Percentiles rank a stretch among this genome's conserved stretches.
Conservation (phyloP, 495 filamentous ascomycete species). For the Trichocladium uniseriatum region DNA sequence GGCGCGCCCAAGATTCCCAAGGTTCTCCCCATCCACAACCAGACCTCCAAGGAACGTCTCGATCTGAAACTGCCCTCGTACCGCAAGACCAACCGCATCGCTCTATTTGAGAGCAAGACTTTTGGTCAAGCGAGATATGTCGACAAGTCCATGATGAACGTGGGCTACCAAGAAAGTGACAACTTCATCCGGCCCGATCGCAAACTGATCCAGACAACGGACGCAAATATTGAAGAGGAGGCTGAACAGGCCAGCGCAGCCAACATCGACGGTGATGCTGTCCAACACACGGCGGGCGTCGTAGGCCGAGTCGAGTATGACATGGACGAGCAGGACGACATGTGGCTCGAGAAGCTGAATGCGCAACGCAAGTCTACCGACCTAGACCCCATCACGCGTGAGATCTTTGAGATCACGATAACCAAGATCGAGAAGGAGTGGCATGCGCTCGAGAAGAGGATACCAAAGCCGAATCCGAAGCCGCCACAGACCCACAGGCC, state of each 20-base stretch:
- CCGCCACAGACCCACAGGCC: slow-evolving; percentile 86
- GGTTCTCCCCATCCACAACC: slow-evolving; percentile 44
- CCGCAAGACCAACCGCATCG: slow-evolving; percentile 46
- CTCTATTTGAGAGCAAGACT: slow-evolving; percentile 47
- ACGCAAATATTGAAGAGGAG: slow-evolving; percentile 75
- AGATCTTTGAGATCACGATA: slow-evolving; percentile 93
- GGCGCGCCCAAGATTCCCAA: slow-evolving; percentile 37
- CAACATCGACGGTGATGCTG: slow-evolving; percentile 51
- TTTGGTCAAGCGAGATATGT: slow-evolving; percentile 54
- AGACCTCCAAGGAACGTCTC: slow-evolving; percentile 49
- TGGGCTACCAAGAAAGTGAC: slow-evolving; percentile 92
- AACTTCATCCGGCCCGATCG: slow-evolving; percentile 68
- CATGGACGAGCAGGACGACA: slow-evolving; percentile 98
- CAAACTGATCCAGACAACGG: slow-evolving; percentile 64
- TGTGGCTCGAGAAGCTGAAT: slow-evolving; percentile 87
- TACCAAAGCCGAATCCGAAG: slow-evolving; percentile 92
- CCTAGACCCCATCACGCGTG: slow-evolving; percentile 74
- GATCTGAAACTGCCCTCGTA: slow-evolving; percentile 51
- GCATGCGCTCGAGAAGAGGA: slow-evolving; percentile 90
- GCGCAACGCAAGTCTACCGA: slow-evolving; percentile 58
- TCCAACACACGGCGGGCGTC: slow-evolving; percentile 26
- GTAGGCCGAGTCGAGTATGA: slow-evolving; percentile 91
- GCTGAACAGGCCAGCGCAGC: slow-evolving; percentile 53
- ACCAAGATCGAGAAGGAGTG: slow-evolving; percentile 99
- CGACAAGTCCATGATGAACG: slow-evolving; percentile 84